These are phyloP conservation scores for Tetradesmus lagerheimii DNA, from an alignment of 139 green algal genomes.

Conservation along the genomic window DNA sequence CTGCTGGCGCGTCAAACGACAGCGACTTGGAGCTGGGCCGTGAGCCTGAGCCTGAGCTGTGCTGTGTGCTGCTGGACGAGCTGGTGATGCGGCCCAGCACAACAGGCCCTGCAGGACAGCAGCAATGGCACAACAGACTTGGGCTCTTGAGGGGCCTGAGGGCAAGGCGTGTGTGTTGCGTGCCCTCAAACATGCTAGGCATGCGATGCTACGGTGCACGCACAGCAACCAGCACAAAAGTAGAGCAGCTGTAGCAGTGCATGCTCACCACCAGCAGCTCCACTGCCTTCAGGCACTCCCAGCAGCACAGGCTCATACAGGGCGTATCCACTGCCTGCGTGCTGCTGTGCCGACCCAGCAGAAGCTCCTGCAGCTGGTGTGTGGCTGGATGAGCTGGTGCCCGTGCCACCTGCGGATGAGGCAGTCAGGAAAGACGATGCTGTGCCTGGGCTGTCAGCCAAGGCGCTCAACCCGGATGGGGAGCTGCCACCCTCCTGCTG, in stretches of 20 bases:
- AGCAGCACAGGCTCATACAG: conserved; percentile 42
- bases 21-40: conserved; percentile 15
- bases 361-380: background rate
- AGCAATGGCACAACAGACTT: too few species aligned
- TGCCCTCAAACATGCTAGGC: too few species aligned
- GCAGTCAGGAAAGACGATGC: background rate
- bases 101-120: background rate
- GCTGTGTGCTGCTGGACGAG: conserved; percentile 23
- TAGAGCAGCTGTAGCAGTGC: background rate
- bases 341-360: conserved; percentile 6
- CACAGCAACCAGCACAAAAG: background rate
- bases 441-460: background rate
- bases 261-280: background rate
- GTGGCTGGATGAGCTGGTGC: background rate
- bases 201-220: too few species aligned
- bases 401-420: background rate
- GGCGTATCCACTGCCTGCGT: background rate
- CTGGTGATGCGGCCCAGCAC: conserved; percentile 1
- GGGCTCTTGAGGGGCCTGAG: too few species aligned
- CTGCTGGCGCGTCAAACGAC: conserved; percentile 13
- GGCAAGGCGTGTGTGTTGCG: too few species aligned
- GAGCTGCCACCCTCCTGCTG: background rate
- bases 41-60: conserved; percentile 3
- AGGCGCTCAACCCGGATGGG: background rate
- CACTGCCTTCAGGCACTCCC: background rate